Evolutionary conservation across 2,329 filamentous ascomycete species (phyloP).

Genomic region (Geosmithia flava): DNA sequence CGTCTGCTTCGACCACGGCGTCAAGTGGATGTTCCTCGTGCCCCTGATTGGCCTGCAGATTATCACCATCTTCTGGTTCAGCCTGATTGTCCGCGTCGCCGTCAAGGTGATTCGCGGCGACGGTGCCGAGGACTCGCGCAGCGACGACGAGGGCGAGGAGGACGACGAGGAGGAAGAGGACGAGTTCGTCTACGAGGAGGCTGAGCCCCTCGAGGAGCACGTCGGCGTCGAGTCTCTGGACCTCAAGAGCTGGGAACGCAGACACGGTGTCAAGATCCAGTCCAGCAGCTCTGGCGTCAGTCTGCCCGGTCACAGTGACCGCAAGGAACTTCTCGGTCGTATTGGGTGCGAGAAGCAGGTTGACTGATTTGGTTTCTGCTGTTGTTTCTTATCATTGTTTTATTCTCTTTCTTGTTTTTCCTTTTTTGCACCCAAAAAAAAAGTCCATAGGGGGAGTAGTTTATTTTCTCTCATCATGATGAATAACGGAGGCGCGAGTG

Average conservation of each 20-base stretch:
- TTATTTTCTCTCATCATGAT: no score
- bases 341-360: constrained; percentile 75
- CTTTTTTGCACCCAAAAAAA: neutral
- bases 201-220: constrained; percentile 55
- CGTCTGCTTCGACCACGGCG: constrained; percentile 66
- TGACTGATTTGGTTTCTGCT: constrained; percentile 17
- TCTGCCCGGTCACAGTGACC: constrained; percentile 58
- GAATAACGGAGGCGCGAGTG: no score
- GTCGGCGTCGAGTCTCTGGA: constrained; percentile 62
- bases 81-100: constrained; percentile 75
- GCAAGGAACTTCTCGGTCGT: constrained; percentile 68
- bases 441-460: no score
- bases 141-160: constrained; percentile 70
- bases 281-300: constrained; percentile 47
- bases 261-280: constrained; percentile 40
- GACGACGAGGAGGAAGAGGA: constrained; percentile 50
- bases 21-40: constrained; percentile 67
- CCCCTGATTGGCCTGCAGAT: constrained; percentile 67
- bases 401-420: neutral
- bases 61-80: constrained; percentile 79
- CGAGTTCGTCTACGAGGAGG: constrained; percentile 41
- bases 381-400: neutral
- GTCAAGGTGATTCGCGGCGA: constrained; percentile 65
- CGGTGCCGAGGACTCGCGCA: constrained; percentile 73
- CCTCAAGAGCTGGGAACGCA: constrained; percentile 50